Evolutionary conservation across 495 filamentous ascomycete species (phyloP).

Genomic region (Glonium stellatum): DNA sequence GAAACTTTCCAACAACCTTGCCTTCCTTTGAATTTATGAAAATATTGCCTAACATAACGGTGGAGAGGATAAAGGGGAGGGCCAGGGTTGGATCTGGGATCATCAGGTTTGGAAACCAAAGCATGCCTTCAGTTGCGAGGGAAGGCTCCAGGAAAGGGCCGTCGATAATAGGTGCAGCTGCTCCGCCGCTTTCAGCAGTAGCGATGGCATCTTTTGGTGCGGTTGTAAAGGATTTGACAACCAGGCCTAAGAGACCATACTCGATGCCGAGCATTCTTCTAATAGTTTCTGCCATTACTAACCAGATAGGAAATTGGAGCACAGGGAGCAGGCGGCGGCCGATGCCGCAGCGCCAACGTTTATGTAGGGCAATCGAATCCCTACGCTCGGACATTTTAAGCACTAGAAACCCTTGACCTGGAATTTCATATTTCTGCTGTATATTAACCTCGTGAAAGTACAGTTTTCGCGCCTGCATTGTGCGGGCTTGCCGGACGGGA

Average conservation of each 20-base stretch:
- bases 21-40: not conserved
- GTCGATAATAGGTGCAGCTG: slow-evolving; percentile 1
- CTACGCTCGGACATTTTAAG: no score
- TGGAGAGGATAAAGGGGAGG: slow-evolving; percentile 37
- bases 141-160: slow-evolving; percentile 44
- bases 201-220: not conserved
- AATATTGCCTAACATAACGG: slow-evolving; percentile 21
- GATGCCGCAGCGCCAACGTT: not conserved
- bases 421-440: no score
- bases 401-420: no score
- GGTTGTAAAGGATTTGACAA: slow-evolving; percentile 17
- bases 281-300: slow-evolving; percentile 60
- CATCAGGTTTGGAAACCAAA: slow-evolving; percentile 77
- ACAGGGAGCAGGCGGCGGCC: not conserved
- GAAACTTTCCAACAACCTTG: not conserved
- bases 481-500: not conserved
- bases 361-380: not conserved
- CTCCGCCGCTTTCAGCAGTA: not conserved
- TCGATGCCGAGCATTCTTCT: slow-evolving; percentile 55
- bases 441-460: no score
- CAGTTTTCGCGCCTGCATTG: not conserved
- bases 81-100: slow-evolving; percentile 60
- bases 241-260: slow-evolving; percentile 46
- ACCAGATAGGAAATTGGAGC: slow-evolving; percentile 58
- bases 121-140: slow-evolving; percentile 59